Percentiles rank a stretch among this genome's conserved stretches.
Conservation (phyloP, 169 alveolate species). For the Eimeria zaria region DNA sequence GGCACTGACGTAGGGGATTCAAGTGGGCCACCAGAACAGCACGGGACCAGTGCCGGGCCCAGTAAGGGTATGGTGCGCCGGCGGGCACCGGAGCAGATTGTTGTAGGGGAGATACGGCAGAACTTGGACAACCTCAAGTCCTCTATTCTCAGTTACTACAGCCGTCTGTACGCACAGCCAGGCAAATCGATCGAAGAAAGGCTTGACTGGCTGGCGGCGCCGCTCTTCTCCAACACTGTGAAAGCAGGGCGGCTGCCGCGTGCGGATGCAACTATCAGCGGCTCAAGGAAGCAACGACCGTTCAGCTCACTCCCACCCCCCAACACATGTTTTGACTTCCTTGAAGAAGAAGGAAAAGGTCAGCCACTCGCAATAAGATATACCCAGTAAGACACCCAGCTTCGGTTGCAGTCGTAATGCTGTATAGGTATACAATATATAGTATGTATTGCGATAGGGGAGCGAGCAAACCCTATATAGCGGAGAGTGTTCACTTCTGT, state of each 20-base stretch:
- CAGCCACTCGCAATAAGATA: neutral
- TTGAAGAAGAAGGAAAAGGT: constrained; percentile 49
- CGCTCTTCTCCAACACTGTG: constrained; percentile 43
- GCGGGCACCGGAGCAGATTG: constrained; percentile 58
- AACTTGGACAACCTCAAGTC: constrained; percentile 79
- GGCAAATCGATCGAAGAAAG: constrained; percentile 76
- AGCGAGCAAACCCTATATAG: neutral
- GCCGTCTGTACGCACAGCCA: constrained; percentile 61
- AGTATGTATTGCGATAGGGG: neutral
- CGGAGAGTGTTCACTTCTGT: neutral
- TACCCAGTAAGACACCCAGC: neutral
- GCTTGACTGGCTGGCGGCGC: constrained; percentile 72
- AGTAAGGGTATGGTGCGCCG: constrained; percentile 16
- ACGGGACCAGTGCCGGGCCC: neutral
- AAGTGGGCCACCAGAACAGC: neutral
- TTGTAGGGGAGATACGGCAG: constrained; percentile 78
- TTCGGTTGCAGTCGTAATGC: neutral
- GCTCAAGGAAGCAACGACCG: neutral
- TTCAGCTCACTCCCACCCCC: constrained; percentile 34
- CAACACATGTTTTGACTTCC: constrained; percentile 43
- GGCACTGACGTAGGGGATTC: neutral
- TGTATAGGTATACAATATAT: neutral
- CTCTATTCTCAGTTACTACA: constrained; percentile 67
- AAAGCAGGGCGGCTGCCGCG: neutral
- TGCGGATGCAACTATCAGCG: neutral